Percentiles rank a stretch among this genome's conserved stretches.
phyloP scores from a whole-genome alignment of 2,329 filamentous ascomycete genomes.

The Berkeleyomyces basicola region DNA sequence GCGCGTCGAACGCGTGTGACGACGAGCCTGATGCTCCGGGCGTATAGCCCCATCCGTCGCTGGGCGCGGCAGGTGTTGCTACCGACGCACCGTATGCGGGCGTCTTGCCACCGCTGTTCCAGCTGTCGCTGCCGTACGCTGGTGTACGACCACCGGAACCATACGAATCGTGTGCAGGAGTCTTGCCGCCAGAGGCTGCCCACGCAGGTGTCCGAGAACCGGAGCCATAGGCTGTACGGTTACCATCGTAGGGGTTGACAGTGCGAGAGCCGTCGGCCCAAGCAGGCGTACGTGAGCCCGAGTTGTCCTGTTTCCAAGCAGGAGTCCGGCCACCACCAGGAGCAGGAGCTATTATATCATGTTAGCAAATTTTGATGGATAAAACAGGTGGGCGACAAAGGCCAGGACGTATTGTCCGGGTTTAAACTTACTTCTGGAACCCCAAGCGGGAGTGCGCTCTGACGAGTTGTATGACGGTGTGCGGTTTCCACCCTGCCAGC shows the following conservation, averaged over 20 bases:
- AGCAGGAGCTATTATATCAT: slow-evolving; percentile 31
- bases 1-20: slow-evolving; percentile 47
- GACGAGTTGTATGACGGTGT: slow-evolving; percentile 48
- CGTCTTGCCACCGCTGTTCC: slow-evolving; percentile 57
- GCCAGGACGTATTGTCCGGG: not conserved
- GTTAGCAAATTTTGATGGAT: not conserved
- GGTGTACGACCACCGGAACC: slow-evolving; percentile 52
- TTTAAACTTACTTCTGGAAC: slow-evolving; percentile 43
- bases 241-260: slow-evolving; percentile 56
- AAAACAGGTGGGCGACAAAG: not conserved
- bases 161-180: slow-evolving; percentile 47
- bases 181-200: slow-evolving; percentile 56
- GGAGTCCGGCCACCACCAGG: slow-evolving; percentile 41
- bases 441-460: slow-evolving; percentile 65
- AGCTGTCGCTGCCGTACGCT: slow-evolving; percentile 45
- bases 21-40: slow-evolving; percentile 30
- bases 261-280: slow-evolving; percentile 54
- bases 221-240: slow-evolving; percentile 60
- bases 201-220: slow-evolving; percentile 59
- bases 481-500: slow-evolving; percentile 49
- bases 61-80: slow-evolving; percentile 40
- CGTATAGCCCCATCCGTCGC: slow-evolving; percentile 44
- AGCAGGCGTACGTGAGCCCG: slow-evolving; percentile 49
- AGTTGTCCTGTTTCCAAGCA: slow-evolving; percentile 40
- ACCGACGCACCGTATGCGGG: slow-evolving; percentile 51